phyloP scores from a whole-genome alignment of 345 rosid genomes.

The Boechera divaricarpa region DNA sequence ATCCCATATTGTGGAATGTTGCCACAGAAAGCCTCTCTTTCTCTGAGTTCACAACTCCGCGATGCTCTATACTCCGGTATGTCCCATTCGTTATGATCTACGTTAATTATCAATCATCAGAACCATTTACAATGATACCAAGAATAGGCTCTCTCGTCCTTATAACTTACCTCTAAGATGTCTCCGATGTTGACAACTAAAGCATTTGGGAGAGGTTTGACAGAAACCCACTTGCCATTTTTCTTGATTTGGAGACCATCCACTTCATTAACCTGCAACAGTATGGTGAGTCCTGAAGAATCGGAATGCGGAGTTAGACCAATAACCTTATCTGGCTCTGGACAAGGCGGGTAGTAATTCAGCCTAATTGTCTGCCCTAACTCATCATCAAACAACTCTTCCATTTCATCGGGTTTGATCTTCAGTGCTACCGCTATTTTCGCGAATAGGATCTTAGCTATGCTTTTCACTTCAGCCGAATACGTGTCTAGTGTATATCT shows the following conservation, averaged over 20 bases:
- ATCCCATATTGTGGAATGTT: slow-evolving; percentile 29
- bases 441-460: slow-evolving; percentile 44
- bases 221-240: slow-evolving; percentile 47
- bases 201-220: slow-evolving; percentile 38
- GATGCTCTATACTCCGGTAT: slow-evolving; percentile 50
- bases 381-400: slow-evolving; percentile 47
- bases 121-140: slow-evolving; percentile 14
- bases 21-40: slow-evolving; percentile 51
- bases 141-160: neutral
- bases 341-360: slow-evolving; percentile 62
- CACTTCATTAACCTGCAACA: slow-evolving; percentile 51
- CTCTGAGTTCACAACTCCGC: slow-evolving; percentile 42
- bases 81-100: slow-evolving; percentile 52
- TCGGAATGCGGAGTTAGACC: slow-evolving; percentile 59
- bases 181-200: slow-evolving; percentile 35
- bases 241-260: slow-evolving; percentile 63
- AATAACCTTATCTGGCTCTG: slow-evolving; percentile 46
- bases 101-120: slow-evolving; percentile 4
- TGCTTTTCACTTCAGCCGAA: slow-evolving; percentile 42
- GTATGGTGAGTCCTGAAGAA: slow-evolving; percentile 52
- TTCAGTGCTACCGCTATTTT: slow-evolving; percentile 50
- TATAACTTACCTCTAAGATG: slow-evolving; percentile 27
- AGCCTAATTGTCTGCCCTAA: slow-evolving; percentile 33
- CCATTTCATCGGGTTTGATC: slow-evolving; percentile 57
- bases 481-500: slow-evolving; percentile 57